Conservation (phyloP, 352 stramenopile species). For the Peronospora destructor region DNA sequence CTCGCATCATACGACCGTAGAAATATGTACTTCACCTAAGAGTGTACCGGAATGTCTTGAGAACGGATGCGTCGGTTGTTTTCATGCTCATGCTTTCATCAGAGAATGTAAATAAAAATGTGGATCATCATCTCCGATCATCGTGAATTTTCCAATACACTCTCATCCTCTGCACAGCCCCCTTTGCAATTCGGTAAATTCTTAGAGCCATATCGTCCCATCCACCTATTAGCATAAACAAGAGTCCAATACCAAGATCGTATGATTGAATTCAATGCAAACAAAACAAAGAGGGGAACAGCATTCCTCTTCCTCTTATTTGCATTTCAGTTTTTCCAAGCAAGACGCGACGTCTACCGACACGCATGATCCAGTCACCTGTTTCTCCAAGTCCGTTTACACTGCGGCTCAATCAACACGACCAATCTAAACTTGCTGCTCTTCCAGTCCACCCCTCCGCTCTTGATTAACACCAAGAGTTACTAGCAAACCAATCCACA, state of each 20-base stretch:
- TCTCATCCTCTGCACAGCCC: not conserved
- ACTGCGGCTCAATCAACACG: conserved; percentile 21
- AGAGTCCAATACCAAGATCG: conserved; percentile 5
- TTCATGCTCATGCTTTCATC: conserved; percentile 35
- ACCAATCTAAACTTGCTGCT: conserved; percentile 20
- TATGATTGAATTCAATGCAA: conserved; percentile 16
- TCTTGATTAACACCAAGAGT: conserved; percentile 7
- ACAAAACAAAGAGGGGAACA: conserved; percentile 23
- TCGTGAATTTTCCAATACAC: conserved; percentile 6
- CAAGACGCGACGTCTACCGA: conserved; percentile 17
- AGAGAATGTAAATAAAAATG: conserved; percentile 58
- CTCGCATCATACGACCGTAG: conserved; percentile 2
- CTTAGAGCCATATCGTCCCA: conserved; percentile 1
- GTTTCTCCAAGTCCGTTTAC: conserved; percentile 5
- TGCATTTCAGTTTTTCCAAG: conserved; percentile 33
- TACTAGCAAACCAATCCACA: conserved; percentile 13
- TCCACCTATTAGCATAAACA: conserved; percentile 17
- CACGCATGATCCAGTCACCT: conserved; percentile 8
- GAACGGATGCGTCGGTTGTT: conserved; percentile 29
- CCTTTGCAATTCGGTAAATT: not conserved
- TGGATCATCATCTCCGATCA: conserved; percentile 64
- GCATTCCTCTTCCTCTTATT: conserved; percentile 8
- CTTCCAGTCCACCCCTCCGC: not conserved
- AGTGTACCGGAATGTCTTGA: conserved; percentile 15
- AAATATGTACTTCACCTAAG: not conserved